Base-by-base conservation (phyloP, 306 rosid genomes). In the Prunus fruticosa region DNA sequence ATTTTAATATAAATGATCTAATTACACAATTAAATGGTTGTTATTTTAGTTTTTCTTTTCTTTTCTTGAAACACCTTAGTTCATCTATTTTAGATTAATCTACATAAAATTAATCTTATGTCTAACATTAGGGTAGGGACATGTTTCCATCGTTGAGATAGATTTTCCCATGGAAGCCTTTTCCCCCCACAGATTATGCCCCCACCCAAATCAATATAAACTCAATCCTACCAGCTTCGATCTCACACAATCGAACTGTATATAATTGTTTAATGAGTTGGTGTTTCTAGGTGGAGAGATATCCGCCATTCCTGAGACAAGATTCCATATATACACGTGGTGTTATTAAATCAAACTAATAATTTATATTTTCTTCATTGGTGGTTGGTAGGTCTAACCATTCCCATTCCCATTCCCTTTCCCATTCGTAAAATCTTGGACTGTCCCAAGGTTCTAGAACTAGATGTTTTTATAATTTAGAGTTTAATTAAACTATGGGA, bases 371-470 rank as follows among this genome's bases (percentile, higher is more conserved):
- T 52, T 20, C 64, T 63, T 52, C 51, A 18, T 14, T 14, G 18
- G 57, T 51, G 80, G 78, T 70, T 60, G 76, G 81, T 78, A 71
- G 83, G 83, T 74, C 47, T 81, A 80, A 76, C 79, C 5, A 81
- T 78, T 73, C 72, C 63, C 82, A 73, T 63, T 6, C 8, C 43
- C 25, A 27, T 15, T n/a, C 8, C 43, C 28, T 27, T 27, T 27
- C 28, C 28, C 28, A 27, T 27, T 27, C 2, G 43, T 34, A 6
- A 6, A 34, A 23, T 41, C 22, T 67, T 58, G 15, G 19, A 56
- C 19, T 51, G 11, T 56, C n/a, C 4, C 30, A 47, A 64, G 38
- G 46, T 80, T 80, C 79, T 80, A 78, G 72, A 78, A 61, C 32
- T 9, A 18, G 8, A 38, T 38, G 9, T 38, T 38, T 38, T 6